Evolutionary conservation across 1,139 yeast genomes (phyloP), one percentile per base, ranked within the genome.

Genomic region (Debaryomyces udenii): DNA sequence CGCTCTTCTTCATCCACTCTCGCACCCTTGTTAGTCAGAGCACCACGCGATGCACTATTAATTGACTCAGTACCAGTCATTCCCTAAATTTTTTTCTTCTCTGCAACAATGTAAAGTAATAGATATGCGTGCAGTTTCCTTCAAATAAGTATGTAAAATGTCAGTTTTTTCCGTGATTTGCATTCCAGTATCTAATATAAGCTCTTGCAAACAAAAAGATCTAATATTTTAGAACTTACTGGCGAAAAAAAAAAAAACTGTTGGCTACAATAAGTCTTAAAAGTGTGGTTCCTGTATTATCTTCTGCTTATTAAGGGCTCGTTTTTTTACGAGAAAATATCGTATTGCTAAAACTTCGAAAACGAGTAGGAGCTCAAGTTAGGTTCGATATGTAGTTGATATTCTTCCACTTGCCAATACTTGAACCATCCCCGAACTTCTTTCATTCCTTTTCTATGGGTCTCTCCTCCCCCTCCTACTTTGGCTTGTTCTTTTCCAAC

Each of bases 371-470:
- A 13, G 2, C 17, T 26, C n/a, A 17, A 14, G 6, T 17, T 14
- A 14, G 15, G 16, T 10, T 14, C 20, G 11, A 56, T 40, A 6
- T 31, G 38, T 37, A 59, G 41, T 32, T 46, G 42, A 40, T 62
- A 63, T 41, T 64, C 63, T 42, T 64, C 70, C 13, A 64, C 64
- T 35, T 54, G 51, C 70, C 70, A 64, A 39, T 55, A 49, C 35
- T 55, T 43, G 48, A 52, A 64, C 70, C 69, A 64, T 13, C 49
- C 53, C 23, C 50, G 44, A 10, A 62, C 68, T 3, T 56, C 45
- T 1, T 48, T 38, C 55, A 64, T 60, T 3, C 66, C 67, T 32
- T 54, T 51, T 29, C 63, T 43, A 41, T 64, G 69, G 3, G 58
- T 53, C 24, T 49, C 42, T 3, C 67, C 68, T 1, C 58, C 55